phyloP scores from a whole-genome alignment of 441 rosid species.

The Gossypium trilobum region DNA sequence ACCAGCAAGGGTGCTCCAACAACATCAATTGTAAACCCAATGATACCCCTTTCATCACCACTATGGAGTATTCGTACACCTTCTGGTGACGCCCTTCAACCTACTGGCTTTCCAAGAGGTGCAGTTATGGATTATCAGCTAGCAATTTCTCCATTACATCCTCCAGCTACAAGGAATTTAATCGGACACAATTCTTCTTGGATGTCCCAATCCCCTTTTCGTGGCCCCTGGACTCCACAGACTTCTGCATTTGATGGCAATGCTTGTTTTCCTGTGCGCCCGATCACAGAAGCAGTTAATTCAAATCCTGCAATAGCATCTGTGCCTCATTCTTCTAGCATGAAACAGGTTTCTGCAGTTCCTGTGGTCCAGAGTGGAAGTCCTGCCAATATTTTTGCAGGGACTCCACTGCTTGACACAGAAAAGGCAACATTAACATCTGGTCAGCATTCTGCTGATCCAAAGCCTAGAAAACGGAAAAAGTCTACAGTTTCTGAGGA shows the following conservation, averaged over 20 bases:
- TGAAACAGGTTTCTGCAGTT: slow-evolving; percentile 35
- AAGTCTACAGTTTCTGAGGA: slow-evolving; percentile 48
- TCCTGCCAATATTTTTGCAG: slow-evolving; percentile 36
- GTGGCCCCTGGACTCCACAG: slow-evolving; percentile 66
- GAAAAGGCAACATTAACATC: slow-evolving; percentile 37
- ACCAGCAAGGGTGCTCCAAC: slow-evolving; percentile 49
- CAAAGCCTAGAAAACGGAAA: slow-evolving; percentile 74
- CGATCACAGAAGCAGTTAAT: slow-evolving; percentile 49
- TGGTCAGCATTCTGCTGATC: slow-evolving; percentile 42
- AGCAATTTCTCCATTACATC: slow-evolving; percentile 52
- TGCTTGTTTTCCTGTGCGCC: slow-evolving; percentile 48
- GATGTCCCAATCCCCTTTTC: slow-evolving; percentile 70
- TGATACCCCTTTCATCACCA: slow-evolving; percentile 77
- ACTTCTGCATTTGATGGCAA: slow-evolving; percentile 48
- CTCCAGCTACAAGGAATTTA: slow-evolving; percentile 51
- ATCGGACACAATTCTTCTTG: slow-evolving; percentile 57
- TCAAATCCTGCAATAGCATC: slow-evolving; percentile 48
- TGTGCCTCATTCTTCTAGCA: slow-evolving; percentile 35
- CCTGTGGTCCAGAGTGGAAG: slow-evolving; percentile 34
- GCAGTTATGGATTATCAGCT: slow-evolving; percentile 56
- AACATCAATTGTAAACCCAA: slow-evolving; percentile 39
- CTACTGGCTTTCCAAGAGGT: slow-evolving; percentile 54
- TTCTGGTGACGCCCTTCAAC: slow-evolving; percentile 43
- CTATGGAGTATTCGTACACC: slow-evolving; percentile 75
- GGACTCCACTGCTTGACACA: slow-evolving; percentile 37